Percentiles rank a stretch among this genome's conserved stretches.
Conservation (phyloP, 768 basidiomycete species). For the Boletales sp. region DNA sequence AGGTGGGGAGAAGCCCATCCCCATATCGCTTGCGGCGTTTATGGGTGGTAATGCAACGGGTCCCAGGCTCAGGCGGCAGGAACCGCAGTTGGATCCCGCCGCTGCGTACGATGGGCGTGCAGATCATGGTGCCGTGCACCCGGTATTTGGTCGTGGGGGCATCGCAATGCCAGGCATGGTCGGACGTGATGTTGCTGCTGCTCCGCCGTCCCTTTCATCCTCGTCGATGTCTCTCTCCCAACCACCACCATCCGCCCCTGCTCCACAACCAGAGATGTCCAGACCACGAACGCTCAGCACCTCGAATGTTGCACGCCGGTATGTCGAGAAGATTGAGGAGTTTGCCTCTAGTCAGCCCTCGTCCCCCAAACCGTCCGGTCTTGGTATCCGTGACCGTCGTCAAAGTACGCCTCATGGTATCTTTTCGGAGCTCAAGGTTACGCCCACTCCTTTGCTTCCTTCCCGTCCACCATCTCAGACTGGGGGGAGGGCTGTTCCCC, state of each 20-base stretch:
- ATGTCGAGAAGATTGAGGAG: constrained; percentile 39
- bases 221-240: constrained; percentile 3
- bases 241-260: not conserved
- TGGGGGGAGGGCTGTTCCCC: constrained; percentile 5
- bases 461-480: constrained; percentile 21
- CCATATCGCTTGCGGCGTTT: constrained; percentile 75
- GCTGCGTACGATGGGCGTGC: constrained; percentile 65
- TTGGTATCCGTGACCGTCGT: constrained; percentile 44
- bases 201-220: constrained; percentile 5
- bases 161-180: constrained; percentile 75
- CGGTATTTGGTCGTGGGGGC: constrained; percentile 71
- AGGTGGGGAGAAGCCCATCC: constrained; percentile 32
- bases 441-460: constrained; percentile 11
- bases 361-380: constrained; percentile 24
- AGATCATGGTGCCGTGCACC: constrained; percentile 56
- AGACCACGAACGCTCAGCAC: constrained; percentile 34
- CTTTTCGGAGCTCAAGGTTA: constrained; percentile 15
- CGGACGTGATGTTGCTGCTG: constrained; percentile 10
- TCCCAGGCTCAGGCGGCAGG: constrained; percentile 67
- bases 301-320: constrained; percentile 31
- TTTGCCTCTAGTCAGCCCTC: constrained; percentile 29
- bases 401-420: constrained; percentile 43
- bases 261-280: constrained; percentile 14
- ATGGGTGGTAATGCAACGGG: constrained; percentile 78
- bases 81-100: constrained; percentile 65